phyloP scores from a whole-genome alignment of 106 monocot species.

The Acanthochlamys bracteata region DNA sequence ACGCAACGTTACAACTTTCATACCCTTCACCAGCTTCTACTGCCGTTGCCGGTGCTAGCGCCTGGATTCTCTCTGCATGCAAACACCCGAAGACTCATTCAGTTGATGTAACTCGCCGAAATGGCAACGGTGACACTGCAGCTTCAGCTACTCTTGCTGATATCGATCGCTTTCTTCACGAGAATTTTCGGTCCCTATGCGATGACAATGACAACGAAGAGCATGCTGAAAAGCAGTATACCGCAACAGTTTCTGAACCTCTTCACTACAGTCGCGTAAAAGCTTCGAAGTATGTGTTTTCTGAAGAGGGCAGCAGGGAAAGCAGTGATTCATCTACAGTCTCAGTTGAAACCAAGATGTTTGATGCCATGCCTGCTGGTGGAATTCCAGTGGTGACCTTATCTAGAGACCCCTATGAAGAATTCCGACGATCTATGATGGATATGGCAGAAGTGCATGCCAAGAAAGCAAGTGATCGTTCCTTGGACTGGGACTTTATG shows the following conservation, averaged over 20 bases:
- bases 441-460: constrained; percentile 46
- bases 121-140: background rate
- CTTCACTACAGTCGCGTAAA: constrained; percentile 22
- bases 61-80: background rate
- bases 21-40: background rate
- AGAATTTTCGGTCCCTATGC: constrained; percentile 4
- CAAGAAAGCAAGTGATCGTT: constrained; percentile 3
- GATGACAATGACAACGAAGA: background rate
- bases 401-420: constrained; percentile 35
- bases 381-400: constrained; percentile 23
- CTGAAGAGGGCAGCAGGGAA: background rate
- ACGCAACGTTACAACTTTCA: background rate
- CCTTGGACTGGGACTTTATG: constrained; percentile 29
- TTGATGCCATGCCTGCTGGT: background rate
- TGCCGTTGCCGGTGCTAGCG: background rate
- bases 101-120: background rate
- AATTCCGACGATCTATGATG: constrained; percentile 44
- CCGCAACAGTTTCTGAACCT: no score
- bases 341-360: background rate
- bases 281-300: background rate
- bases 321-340: background rate
- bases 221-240: no score
- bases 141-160: background rate
- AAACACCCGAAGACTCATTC: constrained; percentile 1
- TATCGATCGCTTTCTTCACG: background rate